Evolutionary conservation across 208 protist species (phyloP).

Genomic region (Leishmania martiniquensis): DNA sequence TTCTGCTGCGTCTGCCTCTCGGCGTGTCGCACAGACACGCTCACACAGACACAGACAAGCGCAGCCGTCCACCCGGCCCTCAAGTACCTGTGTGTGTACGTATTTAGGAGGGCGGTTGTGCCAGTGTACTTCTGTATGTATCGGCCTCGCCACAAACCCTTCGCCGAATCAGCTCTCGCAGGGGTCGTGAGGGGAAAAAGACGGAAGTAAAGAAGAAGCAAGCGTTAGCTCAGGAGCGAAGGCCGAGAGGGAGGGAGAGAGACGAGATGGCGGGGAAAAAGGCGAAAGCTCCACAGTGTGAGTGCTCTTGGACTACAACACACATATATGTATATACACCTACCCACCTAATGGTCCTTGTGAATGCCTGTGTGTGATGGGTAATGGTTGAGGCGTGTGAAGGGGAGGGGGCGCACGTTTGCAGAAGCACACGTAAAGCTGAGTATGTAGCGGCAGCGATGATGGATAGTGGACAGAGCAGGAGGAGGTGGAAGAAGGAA

Average conservation of each 20-base stretch:
- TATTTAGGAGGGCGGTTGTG: background rate
- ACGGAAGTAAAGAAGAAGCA: background rate
- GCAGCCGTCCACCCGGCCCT: background rate
- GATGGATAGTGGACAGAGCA: background rate
- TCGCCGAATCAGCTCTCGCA: background rate
- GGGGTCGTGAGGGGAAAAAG: too few relatives aligned
- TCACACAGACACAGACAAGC: background rate
- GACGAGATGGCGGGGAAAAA: background rate
- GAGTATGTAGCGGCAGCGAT: background rate
- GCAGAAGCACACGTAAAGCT: background rate
- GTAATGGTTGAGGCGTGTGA: background rate
- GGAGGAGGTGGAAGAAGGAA: background rate
- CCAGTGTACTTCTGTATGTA: background rate
- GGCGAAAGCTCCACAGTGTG: background rate
- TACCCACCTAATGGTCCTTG: background rate
- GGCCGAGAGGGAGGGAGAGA: background rate
- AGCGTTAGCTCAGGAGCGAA: background rate
- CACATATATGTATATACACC: background rate
- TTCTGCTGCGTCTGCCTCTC: background rate
- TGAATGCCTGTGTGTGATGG: background rate
- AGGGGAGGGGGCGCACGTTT: background rate
- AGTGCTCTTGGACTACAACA: background rate
- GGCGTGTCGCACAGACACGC: background rate
- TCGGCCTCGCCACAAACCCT: background rate
- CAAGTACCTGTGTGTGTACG: background rate